Evolutionary conservation across 768 basidiomycete species (phyloP).

Genomic region (Royoungia palumana): DNA sequence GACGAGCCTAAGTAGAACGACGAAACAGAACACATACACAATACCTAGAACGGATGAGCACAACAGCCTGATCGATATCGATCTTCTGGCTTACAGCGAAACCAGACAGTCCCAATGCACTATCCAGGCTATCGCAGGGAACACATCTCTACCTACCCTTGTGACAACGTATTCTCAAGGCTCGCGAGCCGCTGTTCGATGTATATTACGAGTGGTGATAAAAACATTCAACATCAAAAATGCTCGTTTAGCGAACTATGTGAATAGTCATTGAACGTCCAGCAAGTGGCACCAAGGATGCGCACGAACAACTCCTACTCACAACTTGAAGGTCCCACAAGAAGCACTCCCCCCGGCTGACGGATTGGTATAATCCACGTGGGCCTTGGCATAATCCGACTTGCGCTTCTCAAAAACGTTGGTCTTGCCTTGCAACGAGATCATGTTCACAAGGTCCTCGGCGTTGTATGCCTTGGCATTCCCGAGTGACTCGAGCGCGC

Average conservation of each 20-base stretch:
- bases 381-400: slow-evolving; percentile 70
- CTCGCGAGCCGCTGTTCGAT: too few relatives aligned
- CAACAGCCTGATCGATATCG: too few relatives aligned
- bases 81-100: too few relatives aligned
- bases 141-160: too few relatives aligned
- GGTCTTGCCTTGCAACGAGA: slow-evolving; percentile 90
- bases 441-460: slow-evolving; percentile 88
- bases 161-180: too few relatives aligned
- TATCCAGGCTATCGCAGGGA: too few relatives aligned
- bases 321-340: slow-evolving; percentile 36
- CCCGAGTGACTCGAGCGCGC: slow-evolving; percentile 81
- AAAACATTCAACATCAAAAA: slow-evolving; percentile 12
- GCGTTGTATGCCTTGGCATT: slow-evolving; percentile 71
- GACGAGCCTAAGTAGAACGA: too few relatives aligned
- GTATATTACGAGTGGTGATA: too few relatives aligned
- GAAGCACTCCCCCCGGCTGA: neutral
- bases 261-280: neutral
- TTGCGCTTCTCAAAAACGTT: slow-evolving; percentile 96
- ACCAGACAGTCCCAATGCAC: too few relatives aligned
- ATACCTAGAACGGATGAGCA: too few relatives aligned
- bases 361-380: slow-evolving; percentile 37
- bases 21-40: too few relatives aligned
- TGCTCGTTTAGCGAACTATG: slow-evolving; percentile 17
- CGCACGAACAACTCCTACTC: slow-evolving; percentile 15
- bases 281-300: neutral